Evolutionary conservation across 805 yeast genomes (phyloP), one percentile per base, ranked within the genome.

Genomic region (Sugiyamaella mastotermitis): DNA sequence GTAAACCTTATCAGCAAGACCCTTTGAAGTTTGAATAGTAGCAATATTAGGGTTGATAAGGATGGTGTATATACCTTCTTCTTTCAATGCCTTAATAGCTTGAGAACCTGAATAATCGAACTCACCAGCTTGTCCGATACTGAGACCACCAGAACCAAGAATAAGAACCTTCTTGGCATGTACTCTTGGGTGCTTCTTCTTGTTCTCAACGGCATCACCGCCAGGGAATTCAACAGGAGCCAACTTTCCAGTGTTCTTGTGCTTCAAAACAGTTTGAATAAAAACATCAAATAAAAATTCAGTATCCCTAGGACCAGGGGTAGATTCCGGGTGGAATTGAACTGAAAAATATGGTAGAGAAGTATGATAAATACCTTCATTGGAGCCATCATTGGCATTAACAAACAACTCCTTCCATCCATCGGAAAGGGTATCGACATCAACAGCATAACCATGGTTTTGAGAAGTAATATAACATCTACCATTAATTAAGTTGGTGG

Each of bases 51-150:
- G 98, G 65, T 92, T 92, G 59, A 92, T 88, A 57, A 92, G 74
- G 51, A 92, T 81, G 41, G 97, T 88, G 72, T 90, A 86, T 49
- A 90, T 92, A 46, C 96, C 96, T 67, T 88, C 97, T 69, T 92
- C 97, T 64, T 86, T 90, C 66, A 92, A 73, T 33, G 98, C 98
- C 67, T 92, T 92, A 66, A 92, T 92, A 43, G 98, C 98, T 68
- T 92, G 98, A 40, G 96, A 86, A 57, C 98, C 98, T 32, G 97
- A 87, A 68, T 92, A 92, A 64, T 92, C 98, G 58, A 92, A 92
- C 68, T 92, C 98, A 65, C 98, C 98, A 48, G 98, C 98, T 71
- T 92, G 98, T 50, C 98, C 98, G 60, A 92, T 92, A 40, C 95
- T 84, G 55, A 92, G 72, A 61, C 98, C 98, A 71, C 98, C 98